Percentiles rank a stretch among this genome's conserved stretches.
Conservation (phyloP, 306 rosid genomes). For the Lathyrus tuberosus region DNA sequence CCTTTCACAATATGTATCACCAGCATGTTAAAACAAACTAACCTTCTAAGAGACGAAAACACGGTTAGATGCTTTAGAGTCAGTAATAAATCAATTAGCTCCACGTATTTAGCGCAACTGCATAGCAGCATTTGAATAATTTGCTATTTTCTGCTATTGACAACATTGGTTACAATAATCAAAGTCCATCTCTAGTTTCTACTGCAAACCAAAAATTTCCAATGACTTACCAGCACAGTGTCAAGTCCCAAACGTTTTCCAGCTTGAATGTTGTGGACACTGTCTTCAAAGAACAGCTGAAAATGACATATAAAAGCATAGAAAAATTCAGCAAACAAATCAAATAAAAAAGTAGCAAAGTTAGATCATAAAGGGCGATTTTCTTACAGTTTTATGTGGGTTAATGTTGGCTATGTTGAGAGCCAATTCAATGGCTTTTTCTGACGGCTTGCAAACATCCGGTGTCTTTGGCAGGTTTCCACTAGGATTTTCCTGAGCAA, state of each 20-base stretch:
- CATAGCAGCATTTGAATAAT: slow-evolving; percentile 27
- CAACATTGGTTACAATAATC: background rate
- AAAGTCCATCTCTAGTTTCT: background rate
- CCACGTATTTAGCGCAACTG: slow-evolving; percentile 57
- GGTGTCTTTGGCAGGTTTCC: slow-evolving; percentile 71
- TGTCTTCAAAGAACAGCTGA: slow-evolving; percentile 51
- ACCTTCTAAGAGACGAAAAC: slow-evolving; percentile 57
- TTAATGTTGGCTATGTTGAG: slow-evolving; percentile 71
- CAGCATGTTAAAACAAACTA: slow-evolving; percentile 63
- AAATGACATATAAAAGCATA: slow-evolving; percentile 1
- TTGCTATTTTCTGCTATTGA: background rate
- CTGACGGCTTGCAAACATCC: slow-evolving; percentile 82
- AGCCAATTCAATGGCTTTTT: slow-evolving; percentile 65
- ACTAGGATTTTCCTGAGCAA: slow-evolving; percentile 55
- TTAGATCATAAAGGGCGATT: background rate
- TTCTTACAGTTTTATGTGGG: slow-evolving; percentile 85
- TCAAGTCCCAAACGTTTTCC: slow-evolving; percentile 81
- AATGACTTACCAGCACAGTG: slow-evolving; percentile 76
- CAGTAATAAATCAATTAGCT: slow-evolving; percentile 66
- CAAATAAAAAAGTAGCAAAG: background rate
- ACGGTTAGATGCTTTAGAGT: slow-evolving; percentile 60
- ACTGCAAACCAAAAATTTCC: background rate
- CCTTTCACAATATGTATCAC: slow-evolving; percentile 74
- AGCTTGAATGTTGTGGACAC: slow-evolving; percentile 76
- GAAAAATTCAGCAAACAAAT: background rate